A percentile compares a stretch with the other conserved stretches of the same genome.
phyloP scores from a whole-genome alignment of 1,284 basidiomycete genomes.

The Amylostereum areolatum region DNA sequence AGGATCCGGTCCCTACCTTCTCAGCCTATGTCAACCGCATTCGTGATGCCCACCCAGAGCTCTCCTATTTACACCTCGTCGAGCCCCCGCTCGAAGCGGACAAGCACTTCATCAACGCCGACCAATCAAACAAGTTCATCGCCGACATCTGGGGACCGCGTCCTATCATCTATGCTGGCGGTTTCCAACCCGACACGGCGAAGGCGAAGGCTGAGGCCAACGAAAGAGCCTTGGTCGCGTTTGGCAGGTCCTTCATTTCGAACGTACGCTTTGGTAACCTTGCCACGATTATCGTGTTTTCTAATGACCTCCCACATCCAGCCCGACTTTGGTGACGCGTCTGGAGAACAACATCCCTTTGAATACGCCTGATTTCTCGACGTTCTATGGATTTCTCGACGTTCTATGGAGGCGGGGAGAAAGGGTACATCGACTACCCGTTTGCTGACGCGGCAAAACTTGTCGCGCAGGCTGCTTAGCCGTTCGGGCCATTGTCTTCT shows the following conservation, averaged over 20 bases:
- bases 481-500: no score
- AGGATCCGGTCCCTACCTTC: conserved; percentile 41
- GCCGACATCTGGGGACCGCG: conserved; percentile 10
- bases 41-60: conserved; percentile 31
- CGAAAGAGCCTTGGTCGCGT: conserved; percentile 7
- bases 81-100: conserved; percentile 27
- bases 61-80: conserved; percentile 51
- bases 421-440: conserved; percentile 35
- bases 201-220: conserved; percentile 6
- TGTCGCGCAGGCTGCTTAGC: no score
- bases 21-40: conserved; percentile 30
- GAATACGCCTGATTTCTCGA: conserved; percentile 23
- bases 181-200: conserved; percentile 13
- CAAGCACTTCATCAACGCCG: background rate
- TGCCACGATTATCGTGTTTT: conserved; percentile 26
- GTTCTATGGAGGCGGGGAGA: conserved; percentile 18
- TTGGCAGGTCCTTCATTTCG: conserved; percentile 9
- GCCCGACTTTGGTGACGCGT: conserved; percentile 51
- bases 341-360: conserved; percentile 29
- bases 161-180: conserved; percentile 28
- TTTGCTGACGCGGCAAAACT: conserved; percentile 15
- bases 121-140: conserved; percentile 8
- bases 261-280: conserved; percentile 20
- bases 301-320: conserved; percentile 6
- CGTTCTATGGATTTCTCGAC: conserved; percentile 22